Evolutionary conservation across 1,284 basidiomycete genomes (phyloP).

Genomic region (Apiotrichum gamsii): DNA sequence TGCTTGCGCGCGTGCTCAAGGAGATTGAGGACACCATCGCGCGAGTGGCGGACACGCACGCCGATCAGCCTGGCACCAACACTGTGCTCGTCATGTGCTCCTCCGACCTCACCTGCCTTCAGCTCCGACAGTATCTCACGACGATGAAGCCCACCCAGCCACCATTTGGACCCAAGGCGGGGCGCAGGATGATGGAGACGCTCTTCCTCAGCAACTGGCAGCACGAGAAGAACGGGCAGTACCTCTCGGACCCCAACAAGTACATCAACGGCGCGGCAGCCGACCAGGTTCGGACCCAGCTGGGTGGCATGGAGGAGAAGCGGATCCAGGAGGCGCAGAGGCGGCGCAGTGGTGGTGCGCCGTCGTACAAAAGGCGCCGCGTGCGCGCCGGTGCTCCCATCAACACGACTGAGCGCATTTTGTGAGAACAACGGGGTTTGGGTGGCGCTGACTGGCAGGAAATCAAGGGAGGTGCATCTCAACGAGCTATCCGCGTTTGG

Average conservation of each 20-base stretch:
- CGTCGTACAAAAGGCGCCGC: conserved; percentile 54
- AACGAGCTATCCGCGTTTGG: conserved; percentile 37
- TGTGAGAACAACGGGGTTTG: background rate
- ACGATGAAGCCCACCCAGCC: conserved; percentile 57
- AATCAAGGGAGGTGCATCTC: conserved; percentile 26
- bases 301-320: conserved; percentile 34
- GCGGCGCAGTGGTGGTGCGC: conserved; percentile 46
- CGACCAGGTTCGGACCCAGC: conserved; percentile 29
- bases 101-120: conserved; percentile 65
- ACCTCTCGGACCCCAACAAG: conserved; percentile 27
- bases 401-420: background rate
- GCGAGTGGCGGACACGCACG: conserved; percentile 32
- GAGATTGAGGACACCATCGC: conserved; percentile 85
- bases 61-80: conserved; percentile 59
- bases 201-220: conserved; percentile 45
- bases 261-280: conserved; percentile 23
- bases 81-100: conserved; percentile 83
- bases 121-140: conserved; percentile 71
- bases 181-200: conserved; percentile 66
- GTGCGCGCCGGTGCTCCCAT: conserved; percentile 31
- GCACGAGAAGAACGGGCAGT: conserved; percentile 40
- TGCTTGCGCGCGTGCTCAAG: conserved; percentile 75
- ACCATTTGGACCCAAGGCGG: conserved; percentile 48
- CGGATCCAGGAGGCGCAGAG: conserved; percentile 18
- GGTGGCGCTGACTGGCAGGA: background rate